Conservation (phyloP, 305 asterid species). For the Fraxinus nigra region DNA sequence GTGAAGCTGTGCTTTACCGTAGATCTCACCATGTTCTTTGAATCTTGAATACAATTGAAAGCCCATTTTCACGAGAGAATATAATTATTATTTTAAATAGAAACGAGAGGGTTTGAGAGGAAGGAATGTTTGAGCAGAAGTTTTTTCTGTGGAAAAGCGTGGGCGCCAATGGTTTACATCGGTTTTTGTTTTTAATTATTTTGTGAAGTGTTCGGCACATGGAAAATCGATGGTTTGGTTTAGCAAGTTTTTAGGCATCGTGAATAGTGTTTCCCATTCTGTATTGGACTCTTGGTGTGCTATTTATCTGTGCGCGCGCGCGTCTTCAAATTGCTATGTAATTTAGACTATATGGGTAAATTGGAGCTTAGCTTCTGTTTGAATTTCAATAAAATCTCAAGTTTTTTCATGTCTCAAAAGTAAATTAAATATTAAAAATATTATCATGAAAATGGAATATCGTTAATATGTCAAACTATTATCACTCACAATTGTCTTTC, state of each 20-base stretch:
- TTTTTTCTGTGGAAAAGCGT: slow-evolving; percentile 20
- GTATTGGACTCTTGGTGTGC: not conserved
- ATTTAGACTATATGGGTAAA: not conserved
- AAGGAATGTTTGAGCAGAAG: not conserved
- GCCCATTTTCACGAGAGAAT: slow-evolving; percentile 10
- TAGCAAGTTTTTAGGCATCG: not conserved
- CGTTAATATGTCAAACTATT: no score
- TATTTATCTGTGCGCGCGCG: not conserved
- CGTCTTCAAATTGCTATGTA: no score
- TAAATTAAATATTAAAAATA: no score
- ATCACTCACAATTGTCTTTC: no score
- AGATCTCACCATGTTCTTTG: slow-evolving; percentile 36
- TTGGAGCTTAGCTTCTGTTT: not conserved
- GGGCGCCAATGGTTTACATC: slow-evolving; percentile 56
- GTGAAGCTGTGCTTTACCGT: slow-evolving; percentile 37
- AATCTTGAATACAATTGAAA: slow-evolving; percentile 1
- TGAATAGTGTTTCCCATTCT: not conserved
- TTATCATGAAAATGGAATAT: no score
- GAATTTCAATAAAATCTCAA: no score
- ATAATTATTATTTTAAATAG: not conserved
- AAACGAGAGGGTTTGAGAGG: not conserved
- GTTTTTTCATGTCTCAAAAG: no score
- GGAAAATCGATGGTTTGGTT: not conserved
- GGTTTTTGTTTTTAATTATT: not conserved
- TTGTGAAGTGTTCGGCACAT: no score